These are phyloP conservation scores for Prunus dulcis DNA, from an alignment of 306 rosid genomes.

Conservation along the genomic window DNA sequence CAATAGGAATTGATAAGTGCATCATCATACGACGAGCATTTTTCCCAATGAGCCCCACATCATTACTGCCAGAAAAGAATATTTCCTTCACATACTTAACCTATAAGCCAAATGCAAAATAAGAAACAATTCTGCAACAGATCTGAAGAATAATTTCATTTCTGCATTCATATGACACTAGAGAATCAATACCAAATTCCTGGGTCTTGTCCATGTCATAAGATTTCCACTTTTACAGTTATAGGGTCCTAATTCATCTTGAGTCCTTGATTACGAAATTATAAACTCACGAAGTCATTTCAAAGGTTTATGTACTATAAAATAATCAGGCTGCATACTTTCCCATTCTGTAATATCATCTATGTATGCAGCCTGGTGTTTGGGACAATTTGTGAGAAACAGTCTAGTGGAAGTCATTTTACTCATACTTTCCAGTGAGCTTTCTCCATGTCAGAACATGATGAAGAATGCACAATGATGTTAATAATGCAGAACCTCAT, in stretches of 20 bases:
- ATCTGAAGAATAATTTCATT: neutral
- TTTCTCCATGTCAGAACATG: neutral
- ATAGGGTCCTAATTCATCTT: neutral
- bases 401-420: neutral
- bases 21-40: slow-evolving; percentile 64
- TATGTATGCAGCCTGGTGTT: neutral
- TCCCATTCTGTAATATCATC: neutral
- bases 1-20: slow-evolving; percentile 65
- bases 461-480: neutral
- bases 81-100: slow-evolving; percentile 67
- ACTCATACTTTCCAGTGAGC: neutral
- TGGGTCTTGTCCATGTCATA: neutral
- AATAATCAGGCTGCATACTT: neutral
- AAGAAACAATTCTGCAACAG: slow-evolving; percentile 22
- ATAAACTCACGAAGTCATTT: neutral
- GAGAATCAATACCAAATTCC: neutral
- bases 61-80: slow-evolving; percentile 51
- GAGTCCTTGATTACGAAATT: neutral
- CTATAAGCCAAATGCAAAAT: slow-evolving; percentile 44
- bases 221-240: neutral
- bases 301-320: neutral
- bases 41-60: slow-evolving; percentile 37
- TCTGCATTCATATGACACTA: neutral
- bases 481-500: neutral
- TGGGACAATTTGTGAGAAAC: neutral